phyloP scores from a whole-genome alignment of 1,139 yeast genomes.

The Entelexis sorbosivorans region DNA sequence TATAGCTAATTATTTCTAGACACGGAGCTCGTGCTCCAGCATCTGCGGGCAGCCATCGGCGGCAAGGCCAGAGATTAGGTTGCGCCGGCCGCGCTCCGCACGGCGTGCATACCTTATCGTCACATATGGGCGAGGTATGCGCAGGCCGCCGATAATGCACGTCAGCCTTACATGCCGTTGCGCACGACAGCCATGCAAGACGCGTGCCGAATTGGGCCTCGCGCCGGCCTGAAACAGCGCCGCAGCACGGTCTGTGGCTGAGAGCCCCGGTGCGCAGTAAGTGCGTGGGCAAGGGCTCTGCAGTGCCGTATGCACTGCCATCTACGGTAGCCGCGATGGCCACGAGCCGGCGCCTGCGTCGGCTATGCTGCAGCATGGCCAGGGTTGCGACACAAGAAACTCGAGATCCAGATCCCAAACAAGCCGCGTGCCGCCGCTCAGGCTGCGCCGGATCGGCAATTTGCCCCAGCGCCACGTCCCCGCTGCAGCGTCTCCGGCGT shows the following conservation, averaged over 20 bases:
- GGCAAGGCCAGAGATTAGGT: no score
- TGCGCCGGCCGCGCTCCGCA: not conserved
- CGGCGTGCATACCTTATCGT: not conserved
- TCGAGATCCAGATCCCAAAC: no score
- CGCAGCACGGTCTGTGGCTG: not conserved
- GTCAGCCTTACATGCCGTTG: not conserved
- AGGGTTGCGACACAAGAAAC: not conserved
- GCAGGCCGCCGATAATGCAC: not conserved
- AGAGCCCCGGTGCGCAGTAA: not conserved
- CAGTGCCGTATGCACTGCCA: not conserved
- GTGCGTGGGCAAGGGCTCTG: not conserved
- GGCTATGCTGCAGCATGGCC: not conserved
- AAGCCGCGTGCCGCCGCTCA: no score
- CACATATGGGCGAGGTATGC: not conserved
- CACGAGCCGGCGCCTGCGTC: not conserved
- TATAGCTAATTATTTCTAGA: no score
- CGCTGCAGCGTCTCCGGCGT: no score
- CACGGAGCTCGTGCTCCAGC: no score
- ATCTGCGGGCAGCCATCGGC: no score
- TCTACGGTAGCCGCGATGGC: not conserved
- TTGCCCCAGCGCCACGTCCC: no score
- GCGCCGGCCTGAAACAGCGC: not conserved
- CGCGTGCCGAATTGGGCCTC: not conserved
- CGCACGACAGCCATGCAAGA: not conserved
- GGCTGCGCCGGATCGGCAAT: no score